Evolutionary conservation across 805 yeast genomes (phyloP).

Genomic region (Yamadazyma tumulicola): DNA sequence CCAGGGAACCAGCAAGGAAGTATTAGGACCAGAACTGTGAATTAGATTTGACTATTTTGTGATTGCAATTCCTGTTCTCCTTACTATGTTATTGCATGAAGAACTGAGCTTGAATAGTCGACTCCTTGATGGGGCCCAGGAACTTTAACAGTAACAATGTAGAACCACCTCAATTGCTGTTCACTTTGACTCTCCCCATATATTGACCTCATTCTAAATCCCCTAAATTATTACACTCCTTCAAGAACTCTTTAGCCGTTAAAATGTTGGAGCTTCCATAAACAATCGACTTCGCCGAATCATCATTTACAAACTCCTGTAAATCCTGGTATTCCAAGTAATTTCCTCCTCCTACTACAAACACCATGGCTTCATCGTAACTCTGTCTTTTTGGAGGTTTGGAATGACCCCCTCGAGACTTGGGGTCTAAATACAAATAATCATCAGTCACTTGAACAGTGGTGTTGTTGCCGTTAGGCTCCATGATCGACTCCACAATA

Average conservation of each 20-base stretch:
- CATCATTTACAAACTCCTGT: conserved; percentile 72
- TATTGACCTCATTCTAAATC: no score
- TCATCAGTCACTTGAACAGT: conserved; percentile 80
- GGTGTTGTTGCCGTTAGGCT: conserved; percentile 64
- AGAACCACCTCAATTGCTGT: no score
- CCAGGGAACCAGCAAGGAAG: no score
- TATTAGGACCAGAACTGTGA: no score
- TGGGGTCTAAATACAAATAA: conserved; percentile 87
- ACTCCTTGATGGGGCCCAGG: no score
- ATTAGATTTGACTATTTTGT: no score
- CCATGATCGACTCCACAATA: conserved; percentile 88
- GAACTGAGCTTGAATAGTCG: no score
- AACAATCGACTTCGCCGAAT: conserved; percentile 52
- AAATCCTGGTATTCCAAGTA: conserved; percentile 91
- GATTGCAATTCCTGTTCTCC: no score
- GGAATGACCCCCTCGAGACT: conserved; percentile 84
- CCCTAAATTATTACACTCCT: conserved; percentile 58
- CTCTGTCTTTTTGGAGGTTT: conserved; percentile 82
- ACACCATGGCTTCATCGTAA: conserved; percentile 79
- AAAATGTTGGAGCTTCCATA: conserved; percentile 84
- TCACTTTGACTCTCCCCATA: no score
- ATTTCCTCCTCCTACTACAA: conserved; percentile 96
- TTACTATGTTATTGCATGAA: no score
- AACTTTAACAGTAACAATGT: no score
- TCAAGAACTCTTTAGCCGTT: conserved; percentile 66